A percentile compares a stretch with the other conserved stretches of the same genome.
Evolutionary conservation across 1,284 basidiomycete genomes (phyloP).

Genomic region (Serendipita sp.): DNA sequence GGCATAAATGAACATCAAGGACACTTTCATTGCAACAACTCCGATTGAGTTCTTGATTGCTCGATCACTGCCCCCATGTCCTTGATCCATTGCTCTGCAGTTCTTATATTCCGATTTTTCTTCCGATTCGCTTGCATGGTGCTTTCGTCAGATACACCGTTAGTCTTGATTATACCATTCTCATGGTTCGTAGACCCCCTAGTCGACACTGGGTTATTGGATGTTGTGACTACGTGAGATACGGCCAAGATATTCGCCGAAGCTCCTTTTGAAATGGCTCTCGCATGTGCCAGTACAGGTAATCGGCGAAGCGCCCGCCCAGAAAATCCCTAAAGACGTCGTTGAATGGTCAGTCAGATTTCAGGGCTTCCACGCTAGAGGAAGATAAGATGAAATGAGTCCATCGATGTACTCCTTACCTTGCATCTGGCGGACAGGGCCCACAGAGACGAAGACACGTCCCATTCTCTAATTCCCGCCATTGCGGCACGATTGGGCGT

Average conservation of each 20-base stretch:
- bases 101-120: slow-evolving; percentile 10
- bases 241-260: slow-evolving; percentile 8
- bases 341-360: neutral
- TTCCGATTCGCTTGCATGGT: slow-evolving; percentile 8
- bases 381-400: slow-evolving; percentile 5
- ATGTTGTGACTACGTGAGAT: slow-evolving; percentile 7
- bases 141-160: neutral
- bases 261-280: slow-evolving; percentile 39
- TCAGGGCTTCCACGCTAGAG: neutral
- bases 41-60: neutral
- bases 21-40: neutral
- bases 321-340: slow-evolving; percentile 52
- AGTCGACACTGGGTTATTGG: too few relatives aligned
- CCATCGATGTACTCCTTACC: slow-evolving; percentile 31
- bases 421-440: slow-evolving; percentile 56
- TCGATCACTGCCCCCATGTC: neutral
- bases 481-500: slow-evolving; percentile 19
- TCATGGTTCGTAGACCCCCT: too few relatives aligned
- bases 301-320: slow-evolving; percentile 80
- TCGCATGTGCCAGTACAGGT: slow-evolving; percentile 81
- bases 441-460: slow-evolving; percentile 41
- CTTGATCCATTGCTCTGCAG: slow-evolving; percentile 20
- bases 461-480: slow-evolving; percentile 22
- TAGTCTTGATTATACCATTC: too few relatives aligned
- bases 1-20: too few relatives aligned